phyloP scores from a whole-genome alignment of 352 stramenopile genomes.

The Blastocystis sp. region DNA sequence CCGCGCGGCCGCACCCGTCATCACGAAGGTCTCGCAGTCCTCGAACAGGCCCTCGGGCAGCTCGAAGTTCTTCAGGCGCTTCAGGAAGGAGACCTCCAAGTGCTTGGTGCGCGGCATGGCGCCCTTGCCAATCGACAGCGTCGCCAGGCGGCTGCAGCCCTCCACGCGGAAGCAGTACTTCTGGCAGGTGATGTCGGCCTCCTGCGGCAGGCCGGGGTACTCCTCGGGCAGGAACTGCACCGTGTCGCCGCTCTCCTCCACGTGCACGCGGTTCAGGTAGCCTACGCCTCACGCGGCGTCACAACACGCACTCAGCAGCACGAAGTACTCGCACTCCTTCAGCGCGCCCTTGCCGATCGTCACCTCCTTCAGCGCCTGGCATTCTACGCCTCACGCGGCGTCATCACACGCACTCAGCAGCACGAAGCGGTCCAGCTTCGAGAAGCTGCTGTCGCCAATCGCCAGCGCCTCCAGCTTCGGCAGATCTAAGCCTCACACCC shows the following conservation, averaged over 20 bases:
- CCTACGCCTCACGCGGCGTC: neutral
- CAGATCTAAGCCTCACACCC: conserved; percentile 8
- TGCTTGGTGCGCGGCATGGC: conserved; percentile 4
- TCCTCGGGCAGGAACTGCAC: conserved; percentile 59
- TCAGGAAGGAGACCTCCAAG: conserved; percentile 43
- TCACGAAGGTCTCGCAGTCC: conserved; percentile 25
- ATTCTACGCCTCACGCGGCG: neutral
- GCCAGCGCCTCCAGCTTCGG: conserved; percentile 23
- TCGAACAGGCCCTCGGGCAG: conserved; percentile 14
- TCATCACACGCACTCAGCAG: conserved; percentile 26
- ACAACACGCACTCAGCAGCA: conserved; percentile 22
- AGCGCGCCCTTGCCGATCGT: conserved; percentile 12
- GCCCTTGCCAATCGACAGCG: neutral
- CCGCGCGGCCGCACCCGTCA: neutral
- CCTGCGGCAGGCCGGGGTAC: conserved; percentile 56
- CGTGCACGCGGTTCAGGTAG: conserved; percentile 61
- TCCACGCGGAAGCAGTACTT: conserved; percentile 45
- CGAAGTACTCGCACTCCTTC: conserved; percentile 63
- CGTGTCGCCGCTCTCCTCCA: conserved; percentile 19
- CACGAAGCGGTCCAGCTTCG: conserved; percentile 53
- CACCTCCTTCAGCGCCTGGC: conserved; percentile 20
- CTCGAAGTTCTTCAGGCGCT: conserved; percentile 49
- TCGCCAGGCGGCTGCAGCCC: conserved; percentile 25
- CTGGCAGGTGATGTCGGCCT: conserved; percentile 50
- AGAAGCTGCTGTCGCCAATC: conserved; percentile 6